These are phyloP conservation scores for Groenewaldozyma sp. DNA, from an alignment of 1,139 yeast genomes.

Conservation along the genomic window DNA sequence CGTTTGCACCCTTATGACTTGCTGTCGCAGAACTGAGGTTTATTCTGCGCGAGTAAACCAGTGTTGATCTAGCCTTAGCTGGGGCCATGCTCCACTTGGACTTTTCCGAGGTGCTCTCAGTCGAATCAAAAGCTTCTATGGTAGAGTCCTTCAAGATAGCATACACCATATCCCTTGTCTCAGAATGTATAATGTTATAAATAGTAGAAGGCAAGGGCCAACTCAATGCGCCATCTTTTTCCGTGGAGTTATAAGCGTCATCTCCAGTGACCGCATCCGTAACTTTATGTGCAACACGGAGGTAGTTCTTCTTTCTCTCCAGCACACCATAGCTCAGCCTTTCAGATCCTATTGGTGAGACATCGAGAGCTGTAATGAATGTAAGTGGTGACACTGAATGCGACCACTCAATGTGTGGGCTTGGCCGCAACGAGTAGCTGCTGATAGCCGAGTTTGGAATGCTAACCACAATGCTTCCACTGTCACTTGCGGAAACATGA, in stretches of 20 bases:
- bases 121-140: neutral
- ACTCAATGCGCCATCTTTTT: neutral
- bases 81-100: neutral
- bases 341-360: slow-evolving; percentile 11
- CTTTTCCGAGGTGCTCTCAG: neutral
- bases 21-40: neutral
- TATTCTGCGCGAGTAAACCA: neutral
- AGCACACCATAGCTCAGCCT: slow-evolving; percentile 19
- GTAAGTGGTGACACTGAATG: slow-evolving; percentile 59
- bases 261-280: neutral
- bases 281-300: slow-evolving; percentile 10
- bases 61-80: neutral
- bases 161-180: neutral
- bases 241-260: neutral
- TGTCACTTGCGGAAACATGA: slow-evolving; percentile 9
- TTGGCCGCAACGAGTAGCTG: slow-evolving; percentile 63
- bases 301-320: slow-evolving; percentile 22
- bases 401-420: slow-evolving; percentile 72
- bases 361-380: slow-evolving; percentile 29
- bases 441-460: slow-evolving; percentile 71
- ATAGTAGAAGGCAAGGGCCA: neutral
- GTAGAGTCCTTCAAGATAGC: slow-evolving; percentile 1
- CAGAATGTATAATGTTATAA: neutral
- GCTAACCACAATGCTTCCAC: slow-evolving; percentile 39
- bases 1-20: neutral